Base-by-base conservation (phyloP, 2,329 filamentous ascomycete genomes). In the Ophiostoma montium region DNA sequence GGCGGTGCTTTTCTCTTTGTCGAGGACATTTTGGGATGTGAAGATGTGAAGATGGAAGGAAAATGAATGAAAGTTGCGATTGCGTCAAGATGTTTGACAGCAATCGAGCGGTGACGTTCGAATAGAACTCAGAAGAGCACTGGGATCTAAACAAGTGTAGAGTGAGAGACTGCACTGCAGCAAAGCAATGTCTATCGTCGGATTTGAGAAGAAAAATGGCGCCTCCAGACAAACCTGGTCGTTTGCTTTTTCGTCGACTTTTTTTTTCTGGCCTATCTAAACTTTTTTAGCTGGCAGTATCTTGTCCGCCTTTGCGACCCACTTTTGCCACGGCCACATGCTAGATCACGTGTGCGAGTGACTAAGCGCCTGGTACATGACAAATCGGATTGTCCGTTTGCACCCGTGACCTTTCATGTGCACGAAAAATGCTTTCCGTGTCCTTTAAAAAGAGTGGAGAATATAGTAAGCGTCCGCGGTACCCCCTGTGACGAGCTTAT, bases 1-100 rank as follows among this genome's bases (percentile, higher is more conserved):
- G 74, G 65, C 50, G 46, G 35, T 43, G 71, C 67, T 70, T 79
- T 82, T 61, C 76, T 69, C 64, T 78, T 82, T 41, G 76, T 73
- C 53, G 76, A 76, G 72, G 79, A 78, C 53, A 53, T 55, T 23
- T 27, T 27, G 23, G n/a, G 23, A 27, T 27, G 23, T 27, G 23
- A 27, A 27, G 23, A 27, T 5, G 32, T 33, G 32, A 33, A 33
- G 15, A 15, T 32, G 31, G 23, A 27, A 5, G 23, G 23, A 27
- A 27, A 27, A 4, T 27, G 23, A 8, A 27, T n/a, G n/a, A n/a
- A n/a, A n/a, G n/a, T n/a, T n/a, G n/a, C n/a, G n/a, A n/a, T n/a
- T n/a, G n/a, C 23, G 23, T 27, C 23, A 27, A 27, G 23, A 27
- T 8, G 4, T 8, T 27, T 8, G 23, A 27, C 23, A 8, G 4